Conservation (phyloP, 2,329 filamentous ascomycete genomes). For the Phyllosticta paracitricarpa region DNA sequence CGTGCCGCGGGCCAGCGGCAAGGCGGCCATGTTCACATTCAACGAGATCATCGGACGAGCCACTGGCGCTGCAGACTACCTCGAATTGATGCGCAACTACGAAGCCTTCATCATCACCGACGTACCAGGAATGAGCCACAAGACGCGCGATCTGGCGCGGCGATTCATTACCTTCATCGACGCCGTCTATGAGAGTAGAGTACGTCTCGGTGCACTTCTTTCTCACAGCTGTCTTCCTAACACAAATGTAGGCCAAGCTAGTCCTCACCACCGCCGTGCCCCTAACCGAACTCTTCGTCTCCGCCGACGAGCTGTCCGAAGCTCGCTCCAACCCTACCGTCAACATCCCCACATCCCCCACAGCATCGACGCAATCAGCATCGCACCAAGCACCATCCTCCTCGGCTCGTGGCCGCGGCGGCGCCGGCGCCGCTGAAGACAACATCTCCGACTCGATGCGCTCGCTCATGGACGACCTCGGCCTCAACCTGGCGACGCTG, state of each 20-base stretch:
- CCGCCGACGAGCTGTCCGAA: constrained; percentile 27
- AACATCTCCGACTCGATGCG: constrained; percentile 62
- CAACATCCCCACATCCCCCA: background rate
- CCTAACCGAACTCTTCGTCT: constrained; percentile 41
- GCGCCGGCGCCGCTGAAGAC: constrained; percentile 32
- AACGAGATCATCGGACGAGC: constrained; percentile 81
- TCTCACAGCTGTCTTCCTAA: background rate
- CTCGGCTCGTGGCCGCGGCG: background rate
- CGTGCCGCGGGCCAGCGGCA: constrained; percentile 79
- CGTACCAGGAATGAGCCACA: constrained; percentile 82
- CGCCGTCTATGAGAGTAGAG: constrained; percentile 73
- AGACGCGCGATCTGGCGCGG: constrained; percentile 75
- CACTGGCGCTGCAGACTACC: constrained; percentile 87
- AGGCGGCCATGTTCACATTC: constrained; percentile 85
- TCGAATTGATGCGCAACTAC: constrained; percentile 83
- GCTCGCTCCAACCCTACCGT: constrained; percentile 31
- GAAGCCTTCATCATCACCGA: constrained; percentile 88
- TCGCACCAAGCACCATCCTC: background rate
- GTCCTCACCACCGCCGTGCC: constrained; percentile 86
- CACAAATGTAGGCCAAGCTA: constrained; percentile 65
- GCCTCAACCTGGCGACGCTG: constrained; percentile 72
- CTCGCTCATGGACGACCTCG: constrained; percentile 77
- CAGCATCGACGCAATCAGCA: constrained; percentile 24
- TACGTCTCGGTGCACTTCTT: constrained; percentile 21
- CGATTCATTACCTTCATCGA: constrained; percentile 98